phyloP scores from a whole-genome alignment of 2,329 filamentous ascomycete genomes.

The Graphiopsis chlorocephala region DNA sequence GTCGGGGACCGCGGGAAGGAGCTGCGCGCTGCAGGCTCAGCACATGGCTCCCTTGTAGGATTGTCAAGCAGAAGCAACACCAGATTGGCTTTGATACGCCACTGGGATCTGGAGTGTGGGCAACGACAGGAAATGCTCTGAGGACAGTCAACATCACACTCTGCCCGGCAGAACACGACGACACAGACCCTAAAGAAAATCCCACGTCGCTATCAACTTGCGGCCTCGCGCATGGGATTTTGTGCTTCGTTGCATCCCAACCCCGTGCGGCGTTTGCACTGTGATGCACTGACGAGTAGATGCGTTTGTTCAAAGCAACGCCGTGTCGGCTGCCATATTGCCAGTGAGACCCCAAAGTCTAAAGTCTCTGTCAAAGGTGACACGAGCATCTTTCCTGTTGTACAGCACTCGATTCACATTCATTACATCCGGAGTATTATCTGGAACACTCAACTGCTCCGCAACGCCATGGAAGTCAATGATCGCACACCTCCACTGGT shows the following conservation, averaged over 20 bases:
- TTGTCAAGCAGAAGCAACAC: not conserved
- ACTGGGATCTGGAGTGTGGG: not conserved
- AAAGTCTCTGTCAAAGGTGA: not conserved
- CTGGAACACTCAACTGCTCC: not conserved
- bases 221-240: constrained; percentile 1
- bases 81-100: not conserved
- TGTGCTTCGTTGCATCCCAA: not conserved
- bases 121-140: not conserved
- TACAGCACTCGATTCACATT: not conserved
- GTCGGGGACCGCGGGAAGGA: not conserved
- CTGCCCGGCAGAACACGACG: not conserved
- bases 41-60: constrained; percentile 1
- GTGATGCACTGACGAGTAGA: not conserved
- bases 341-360: not conserved
- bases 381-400: not conserved
- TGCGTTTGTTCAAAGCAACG: not conserved
- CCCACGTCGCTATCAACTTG: constrained; percentile 9
- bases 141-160: not conserved
- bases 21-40: constrained; percentile 3
- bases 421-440: not conserved
- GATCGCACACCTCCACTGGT: not conserved
- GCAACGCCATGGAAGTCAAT: not conserved
- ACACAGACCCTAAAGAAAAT: not conserved
- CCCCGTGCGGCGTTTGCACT: not conserved
- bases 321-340: not conserved